phyloP scores from a whole-genome alignment of 768 basidiomycete genomes.

The Tulasnella sp. region DNA sequence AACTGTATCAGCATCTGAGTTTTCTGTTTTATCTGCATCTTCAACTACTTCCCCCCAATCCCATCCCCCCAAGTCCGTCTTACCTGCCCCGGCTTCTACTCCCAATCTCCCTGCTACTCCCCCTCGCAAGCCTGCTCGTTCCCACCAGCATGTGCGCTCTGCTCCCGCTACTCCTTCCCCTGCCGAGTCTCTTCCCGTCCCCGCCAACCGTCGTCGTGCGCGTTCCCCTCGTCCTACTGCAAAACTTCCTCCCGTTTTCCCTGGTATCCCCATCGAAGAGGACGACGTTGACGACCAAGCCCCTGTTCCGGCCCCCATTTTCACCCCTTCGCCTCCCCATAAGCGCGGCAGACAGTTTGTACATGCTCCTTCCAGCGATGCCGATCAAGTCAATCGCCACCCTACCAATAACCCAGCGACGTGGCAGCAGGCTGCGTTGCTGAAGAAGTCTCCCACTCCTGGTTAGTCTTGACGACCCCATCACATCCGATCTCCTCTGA shows the following conservation, averaged over 20 bases:
- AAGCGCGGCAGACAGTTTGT: too few species aligned
- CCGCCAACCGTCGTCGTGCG: slow-evolving; percentile 7
- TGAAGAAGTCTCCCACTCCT: not conserved
- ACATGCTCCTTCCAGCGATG: not conserved
- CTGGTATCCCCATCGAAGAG: not conserved
- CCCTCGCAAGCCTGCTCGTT: not conserved
- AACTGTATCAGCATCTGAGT: slow-evolving; percentile 15
- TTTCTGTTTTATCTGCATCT: slow-evolving; percentile 6
- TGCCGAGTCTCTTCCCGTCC: slow-evolving; percentile 3
- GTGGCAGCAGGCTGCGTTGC: slow-evolving; percentile 9
- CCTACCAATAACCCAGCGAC: not conserved
- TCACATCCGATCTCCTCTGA: not conserved
- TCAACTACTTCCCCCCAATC: not conserved
- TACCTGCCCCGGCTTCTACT: not conserved
- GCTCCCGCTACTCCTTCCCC: slow-evolving; percentile 9
- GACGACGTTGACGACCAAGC: not conserved
- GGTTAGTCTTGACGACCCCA: not conserved
- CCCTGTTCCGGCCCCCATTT: too few species aligned
- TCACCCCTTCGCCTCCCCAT: not conserved
- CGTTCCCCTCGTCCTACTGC: not conserved
- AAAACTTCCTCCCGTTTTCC: slow-evolving; percentile 1
- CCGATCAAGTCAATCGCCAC: not conserved
- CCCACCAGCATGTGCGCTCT: not conserved
- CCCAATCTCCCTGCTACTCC: not conserved
- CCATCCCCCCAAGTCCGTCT: too few species aligned